These are phyloP conservation scores for Phytophthora pinifolia DNA, from an alignment of 352 stramenopile species.

Conservation along the genomic window DNA sequence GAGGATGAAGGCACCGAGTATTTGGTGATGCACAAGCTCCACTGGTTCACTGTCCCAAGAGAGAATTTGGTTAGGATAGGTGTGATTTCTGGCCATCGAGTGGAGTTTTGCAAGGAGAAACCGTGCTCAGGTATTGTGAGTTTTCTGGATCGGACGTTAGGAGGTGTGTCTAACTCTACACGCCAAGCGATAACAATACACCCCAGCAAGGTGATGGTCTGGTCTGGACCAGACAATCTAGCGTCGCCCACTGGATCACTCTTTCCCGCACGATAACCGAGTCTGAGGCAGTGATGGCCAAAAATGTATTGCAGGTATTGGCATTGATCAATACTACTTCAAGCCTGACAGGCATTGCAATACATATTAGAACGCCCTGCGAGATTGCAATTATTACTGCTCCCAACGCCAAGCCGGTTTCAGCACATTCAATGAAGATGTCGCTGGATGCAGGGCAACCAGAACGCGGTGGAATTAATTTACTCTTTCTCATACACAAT, in stretches of 20 bases:
- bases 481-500: no score
- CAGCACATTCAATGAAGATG: no score
- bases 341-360: no score
- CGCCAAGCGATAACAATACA: no score
- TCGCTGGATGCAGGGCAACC: no score
- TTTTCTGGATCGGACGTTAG: conserved; percentile 3
- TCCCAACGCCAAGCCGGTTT: no score
- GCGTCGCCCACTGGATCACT: not conserved
- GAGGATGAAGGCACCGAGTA: conserved; percentile 11
- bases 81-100: not conserved
- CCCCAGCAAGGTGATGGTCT: not conserved
- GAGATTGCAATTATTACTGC: no score
- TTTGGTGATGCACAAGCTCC: conserved; percentile 8
- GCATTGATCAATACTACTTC: no score
- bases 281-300: not conserved
- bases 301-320: no score
- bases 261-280: not conserved
- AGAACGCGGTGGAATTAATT: no score
- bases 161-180: not conserved
- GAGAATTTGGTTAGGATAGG: conserved; percentile 8
- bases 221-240: not conserved
- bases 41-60: conserved; percentile 11
- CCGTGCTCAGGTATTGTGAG: not conserved
- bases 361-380: no score
- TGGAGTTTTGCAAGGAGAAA: not conserved